Conservation (phyloP, 768 basidiomycete genomes). For the Antrodiella citrinella region DNA sequence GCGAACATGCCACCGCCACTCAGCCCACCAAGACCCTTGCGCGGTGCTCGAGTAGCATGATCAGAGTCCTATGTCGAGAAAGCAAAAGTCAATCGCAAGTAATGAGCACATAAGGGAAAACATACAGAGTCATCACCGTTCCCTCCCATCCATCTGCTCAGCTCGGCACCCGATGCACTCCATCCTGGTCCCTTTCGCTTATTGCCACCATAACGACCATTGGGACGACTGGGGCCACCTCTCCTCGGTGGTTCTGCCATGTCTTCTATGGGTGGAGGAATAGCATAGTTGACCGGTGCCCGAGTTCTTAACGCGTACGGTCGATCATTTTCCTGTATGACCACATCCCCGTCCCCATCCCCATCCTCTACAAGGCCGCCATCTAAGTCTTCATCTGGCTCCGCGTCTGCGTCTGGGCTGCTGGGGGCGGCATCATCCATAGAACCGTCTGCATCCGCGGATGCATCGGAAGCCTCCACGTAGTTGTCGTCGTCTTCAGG, state of each 20-base stretch:
- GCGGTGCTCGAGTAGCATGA: conserved; percentile 53
- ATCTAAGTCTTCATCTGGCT: conserved; percentile 34
- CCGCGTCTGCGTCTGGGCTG: conserved; percentile 27
- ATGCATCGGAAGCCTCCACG: conserved; percentile 38
- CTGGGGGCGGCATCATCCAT: conserved; percentile 45
- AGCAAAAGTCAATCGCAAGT: neutral
- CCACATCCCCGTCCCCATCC: conserved; percentile 32
- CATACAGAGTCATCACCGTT: conserved; percentile 58
- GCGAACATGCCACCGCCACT: conserved; percentile 46
- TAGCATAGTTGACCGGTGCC: conserved; percentile 66
- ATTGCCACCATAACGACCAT: conserved; percentile 22
- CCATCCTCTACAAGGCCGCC: conserved; percentile 32
- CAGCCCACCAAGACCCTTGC: conserved; percentile 45
- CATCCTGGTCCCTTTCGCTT: conserved; percentile 53
- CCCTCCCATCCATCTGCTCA: conserved; percentile 73
- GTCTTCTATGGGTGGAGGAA: conserved; percentile 76
- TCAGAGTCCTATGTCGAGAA: conserved; percentile 57
- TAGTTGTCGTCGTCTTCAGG: conserved; percentile 46
- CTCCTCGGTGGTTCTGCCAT: conserved; percentile 37
- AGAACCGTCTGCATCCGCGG: conserved; percentile 49
- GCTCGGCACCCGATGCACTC: conserved; percentile 73
- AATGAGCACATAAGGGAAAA: neutral
- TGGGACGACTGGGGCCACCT: conserved; percentile 22
- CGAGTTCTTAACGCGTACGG: conserved; percentile 64
- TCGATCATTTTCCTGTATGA: conserved; percentile 46